Conservation (phyloP, 805 yeast species). For the Ogataea trehaloabstinens region DNA sequence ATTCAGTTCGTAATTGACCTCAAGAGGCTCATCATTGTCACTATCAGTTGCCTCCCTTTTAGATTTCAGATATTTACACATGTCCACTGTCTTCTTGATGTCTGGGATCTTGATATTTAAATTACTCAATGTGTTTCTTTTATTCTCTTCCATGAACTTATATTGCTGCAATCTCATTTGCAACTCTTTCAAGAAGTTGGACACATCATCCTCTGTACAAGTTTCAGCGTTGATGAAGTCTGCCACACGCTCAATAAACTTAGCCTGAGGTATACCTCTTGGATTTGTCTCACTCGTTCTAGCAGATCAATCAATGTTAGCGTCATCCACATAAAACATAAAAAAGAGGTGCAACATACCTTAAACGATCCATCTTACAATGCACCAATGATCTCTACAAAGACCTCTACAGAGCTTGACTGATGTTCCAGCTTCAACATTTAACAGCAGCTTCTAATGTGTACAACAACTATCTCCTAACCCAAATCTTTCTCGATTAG, state of each 20-base stretch:
- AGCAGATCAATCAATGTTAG: no score
- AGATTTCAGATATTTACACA: conserved; percentile 58
- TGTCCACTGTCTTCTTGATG: conserved; percentile 76
- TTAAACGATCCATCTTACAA: conserved; percentile 21
- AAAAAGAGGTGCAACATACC: conserved; percentile 12
- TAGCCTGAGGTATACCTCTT: conserved; percentile 96
- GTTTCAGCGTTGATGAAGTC: conserved; percentile 54
- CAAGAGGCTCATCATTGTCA: conserved; percentile 38
- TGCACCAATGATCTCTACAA: background rate
- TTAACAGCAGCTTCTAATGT: no score
- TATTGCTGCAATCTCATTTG: conserved; percentile 89
- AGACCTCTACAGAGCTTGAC: conserved; percentile 6
- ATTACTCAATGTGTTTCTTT: conserved; percentile 46
- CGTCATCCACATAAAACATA: no score
- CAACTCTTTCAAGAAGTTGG: conserved; percentile 60
- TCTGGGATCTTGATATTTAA: conserved; percentile 83
- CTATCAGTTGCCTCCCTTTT: conserved; percentile 38
- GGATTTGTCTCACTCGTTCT: conserved; percentile 71
- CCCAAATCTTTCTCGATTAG: no score
- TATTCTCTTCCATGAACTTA: conserved; percentile 76
- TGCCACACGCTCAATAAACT: conserved; percentile 82
- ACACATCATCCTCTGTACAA: conserved; percentile 33
- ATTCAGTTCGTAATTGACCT: conserved; percentile 85
- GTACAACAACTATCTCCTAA: no score
- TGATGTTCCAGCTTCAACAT: no score